These are phyloP conservation scores for Clavariopsis aquatica DNA, from an alignment of 495 filamentous ascomycete genomes.

Conservation along the genomic window DNA sequence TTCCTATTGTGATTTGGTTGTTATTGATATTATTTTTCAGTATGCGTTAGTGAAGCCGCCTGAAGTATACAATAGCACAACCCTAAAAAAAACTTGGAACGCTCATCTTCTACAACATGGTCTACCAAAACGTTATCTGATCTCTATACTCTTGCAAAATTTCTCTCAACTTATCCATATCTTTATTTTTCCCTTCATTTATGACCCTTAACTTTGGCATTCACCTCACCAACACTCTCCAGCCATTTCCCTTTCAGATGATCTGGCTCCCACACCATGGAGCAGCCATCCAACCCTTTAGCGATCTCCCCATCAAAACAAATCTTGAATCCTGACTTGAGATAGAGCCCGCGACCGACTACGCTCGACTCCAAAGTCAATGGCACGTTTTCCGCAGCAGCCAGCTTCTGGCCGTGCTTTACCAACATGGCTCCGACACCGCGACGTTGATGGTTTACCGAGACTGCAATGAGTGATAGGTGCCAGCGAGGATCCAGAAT, in stretches of 20 bases:
- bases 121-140: too few species aligned
- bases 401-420: conserved; percentile 22
- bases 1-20: too few species aligned
- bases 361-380: conserved; percentile 26
- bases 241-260: conserved; percentile 24
- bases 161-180: too few species aligned
- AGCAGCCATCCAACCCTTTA: conserved; percentile 4
- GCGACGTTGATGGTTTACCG: conserved; percentile 21
- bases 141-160: too few species aligned
- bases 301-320: conserved; percentile 6
- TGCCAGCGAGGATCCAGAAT: conserved; percentile 19
- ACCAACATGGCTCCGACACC: conserved; percentile 26
- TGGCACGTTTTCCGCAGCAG: conserved; percentile 21
- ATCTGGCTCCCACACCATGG: conserved; percentile 32
- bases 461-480: conserved; percentile 14
- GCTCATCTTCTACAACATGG: too few species aligned
- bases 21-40: too few species aligned
- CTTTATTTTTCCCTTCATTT: not conserved
- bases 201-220: not conserved
- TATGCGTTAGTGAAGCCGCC: too few species aligned
- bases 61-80: too few species aligned
- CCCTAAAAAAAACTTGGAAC: too few species aligned
- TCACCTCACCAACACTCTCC: conserved; percentile 15
- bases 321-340: conserved; percentile 27
- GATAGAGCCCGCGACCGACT: conserved; percentile 19